Percentiles rank a stretch among this genome's conserved stretches.
Evolutionary conservation across 1,139 yeast genomes (phyloP).

Genomic region (Hansenula sp.): DNA sequence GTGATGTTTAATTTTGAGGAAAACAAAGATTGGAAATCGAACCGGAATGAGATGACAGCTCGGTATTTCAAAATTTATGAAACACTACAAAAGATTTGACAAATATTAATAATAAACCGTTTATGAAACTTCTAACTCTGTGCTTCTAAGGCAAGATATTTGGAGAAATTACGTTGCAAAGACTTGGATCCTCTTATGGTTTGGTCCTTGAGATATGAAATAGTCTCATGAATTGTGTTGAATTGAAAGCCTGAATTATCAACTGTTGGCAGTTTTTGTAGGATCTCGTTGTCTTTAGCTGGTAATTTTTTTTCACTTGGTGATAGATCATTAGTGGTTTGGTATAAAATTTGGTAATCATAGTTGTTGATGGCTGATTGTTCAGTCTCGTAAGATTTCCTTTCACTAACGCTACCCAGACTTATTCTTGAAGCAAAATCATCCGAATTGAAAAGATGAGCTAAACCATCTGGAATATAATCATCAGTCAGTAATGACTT

Average conservation of each 20-base stretch:
- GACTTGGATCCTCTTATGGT: constrained; percentile 3
- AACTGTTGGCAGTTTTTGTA: not conserved
- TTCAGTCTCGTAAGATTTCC: not conserved
- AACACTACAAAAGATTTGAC: not conserved
- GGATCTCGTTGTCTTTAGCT: no score
- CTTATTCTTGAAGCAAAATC: not conserved
- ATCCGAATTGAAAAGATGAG: not conserved
- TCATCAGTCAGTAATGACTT: no score
- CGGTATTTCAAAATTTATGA: not conserved
- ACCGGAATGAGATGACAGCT: no score
- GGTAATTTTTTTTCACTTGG: not conserved
- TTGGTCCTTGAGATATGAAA: not conserved
- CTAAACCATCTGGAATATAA: not conserved
- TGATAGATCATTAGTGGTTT: not conserved
- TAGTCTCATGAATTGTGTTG: not conserved
- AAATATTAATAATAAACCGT: no score
- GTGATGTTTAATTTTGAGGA: no score
- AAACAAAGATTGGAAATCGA: no score
- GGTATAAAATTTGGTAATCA: not conserved
- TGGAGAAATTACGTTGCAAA: not conserved
- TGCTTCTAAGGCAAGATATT: not conserved
- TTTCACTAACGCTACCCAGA: not conserved
- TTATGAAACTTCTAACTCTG: no score
- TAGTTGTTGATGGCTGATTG: not conserved
- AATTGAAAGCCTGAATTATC: not conserved